Percentiles rank a stretch among this genome's conserved stretches.
These are phyloP conservation scores for Kockiozyma suomiensis DNA, from an alignment of 805 yeast species.

Conservation along the genomic window DNA sequence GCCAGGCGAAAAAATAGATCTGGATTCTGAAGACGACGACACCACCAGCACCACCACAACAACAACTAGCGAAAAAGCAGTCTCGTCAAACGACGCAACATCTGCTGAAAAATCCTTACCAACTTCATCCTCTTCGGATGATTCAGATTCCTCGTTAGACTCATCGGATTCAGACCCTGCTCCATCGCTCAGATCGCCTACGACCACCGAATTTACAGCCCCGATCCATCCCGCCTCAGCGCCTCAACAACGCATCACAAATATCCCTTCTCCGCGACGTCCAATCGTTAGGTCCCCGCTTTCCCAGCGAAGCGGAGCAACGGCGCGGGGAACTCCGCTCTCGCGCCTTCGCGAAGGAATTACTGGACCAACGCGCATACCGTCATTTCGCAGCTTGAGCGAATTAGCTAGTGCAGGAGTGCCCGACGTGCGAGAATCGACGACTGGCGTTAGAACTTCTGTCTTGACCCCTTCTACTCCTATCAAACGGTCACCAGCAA, in stretches of 20 bases:
- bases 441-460: constrained; percentile 17
- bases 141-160: not conserved
- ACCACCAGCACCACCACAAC: too few relatives aligned
- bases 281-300: not conserved
- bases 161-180: not conserved
- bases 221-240: not conserved
- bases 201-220: too few relatives aligned
- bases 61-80: not conserved
- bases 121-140: not conserved
- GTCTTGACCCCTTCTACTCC: not conserved
- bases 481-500: not conserved
- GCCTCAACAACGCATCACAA: not conserved
- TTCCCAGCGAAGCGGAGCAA: not conserved
- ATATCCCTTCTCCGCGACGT: not conserved
- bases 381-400: constrained; percentile 28
- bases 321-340: not conserved
- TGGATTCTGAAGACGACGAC: not conserved
- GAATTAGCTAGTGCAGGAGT: constrained; percentile 29
- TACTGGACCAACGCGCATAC: constrained; percentile 18
- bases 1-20: constrained; percentile 9
- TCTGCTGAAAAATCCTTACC: not conserved
- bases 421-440: constrained; percentile 32
- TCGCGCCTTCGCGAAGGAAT: not conserved
- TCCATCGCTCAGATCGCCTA: not conserved
- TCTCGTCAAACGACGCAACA: not conserved